Conservation (phyloP, 331 rosid genomes). For the Quercus tomentella region DNA sequence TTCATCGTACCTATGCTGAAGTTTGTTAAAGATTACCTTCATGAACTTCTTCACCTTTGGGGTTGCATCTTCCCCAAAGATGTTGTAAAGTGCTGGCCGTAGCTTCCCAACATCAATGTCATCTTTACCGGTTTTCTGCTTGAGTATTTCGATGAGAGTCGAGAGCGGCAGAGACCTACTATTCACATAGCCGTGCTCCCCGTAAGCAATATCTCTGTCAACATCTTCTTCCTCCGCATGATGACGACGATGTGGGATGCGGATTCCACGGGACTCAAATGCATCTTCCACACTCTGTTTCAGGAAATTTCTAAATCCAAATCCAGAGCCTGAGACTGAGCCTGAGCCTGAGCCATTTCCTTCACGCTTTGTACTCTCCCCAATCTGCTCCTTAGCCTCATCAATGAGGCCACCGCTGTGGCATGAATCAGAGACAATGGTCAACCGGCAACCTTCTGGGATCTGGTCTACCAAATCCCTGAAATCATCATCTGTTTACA, state of each 20-base stretch:
- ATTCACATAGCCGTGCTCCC: constrained; percentile 32
- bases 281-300: constrained; percentile 50
- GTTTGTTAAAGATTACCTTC: constrained; percentile 51
- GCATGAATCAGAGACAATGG: constrained; percentile 86
- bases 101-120: constrained; percentile 69
- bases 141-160: constrained; percentile 66
- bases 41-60: constrained; percentile 83
- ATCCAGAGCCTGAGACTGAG: constrained; percentile 22
- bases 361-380: constrained; percentile 54
- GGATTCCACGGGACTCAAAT: constrained; percentile 69
- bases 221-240: constrained; percentile 25
- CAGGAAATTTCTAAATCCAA: constrained; percentile 62
- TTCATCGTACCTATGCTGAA: constrained; percentile 29
- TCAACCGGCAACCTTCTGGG: constrained; percentile 52
- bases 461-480: constrained; percentile 51
- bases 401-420: constrained; percentile 89
- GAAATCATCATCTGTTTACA: constrained; percentile 73
- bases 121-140: constrained; percentile 66
- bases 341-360: constrained; percentile 8
- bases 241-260: constrained; percentile 42
- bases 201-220: constrained; percentile 36
- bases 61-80: constrained; percentile 72
- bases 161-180: constrained; percentile 53
- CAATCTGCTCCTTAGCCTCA: constrained; percentile 71
- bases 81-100: constrained; percentile 59